These are phyloP conservation scores for Botryobasidium botryosum DNA, from an alignment of 768 basidiomycete species.

Conservation along the genomic window DNA sequence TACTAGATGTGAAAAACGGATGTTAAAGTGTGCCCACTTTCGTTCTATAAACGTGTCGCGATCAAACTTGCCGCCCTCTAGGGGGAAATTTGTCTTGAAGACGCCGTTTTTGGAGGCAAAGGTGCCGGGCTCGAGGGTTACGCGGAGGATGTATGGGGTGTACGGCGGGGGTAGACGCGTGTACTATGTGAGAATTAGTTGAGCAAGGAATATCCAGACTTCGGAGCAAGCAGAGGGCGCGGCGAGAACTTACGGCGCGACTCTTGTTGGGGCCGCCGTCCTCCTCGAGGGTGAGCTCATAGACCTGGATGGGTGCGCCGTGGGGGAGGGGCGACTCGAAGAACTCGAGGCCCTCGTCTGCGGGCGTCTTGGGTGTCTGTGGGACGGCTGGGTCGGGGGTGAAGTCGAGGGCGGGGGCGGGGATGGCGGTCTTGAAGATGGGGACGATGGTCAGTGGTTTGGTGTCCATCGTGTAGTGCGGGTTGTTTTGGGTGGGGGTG, in stretches of 20 bases:
- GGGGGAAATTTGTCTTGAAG: constrained; percentile 91
- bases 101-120: constrained; percentile 79
- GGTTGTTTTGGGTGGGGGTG: too few relatives aligned
- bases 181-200: constrained; percentile 38
- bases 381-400: background rate
- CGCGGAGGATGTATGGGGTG: constrained; percentile 75
- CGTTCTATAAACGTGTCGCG: constrained; percentile 59
- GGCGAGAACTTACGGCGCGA: constrained; percentile 43
- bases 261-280: constrained; percentile 85
- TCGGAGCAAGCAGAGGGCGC: constrained; percentile 8
- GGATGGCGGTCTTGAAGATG: too few relatives aligned
- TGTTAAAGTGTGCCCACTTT: constrained; percentile 33
- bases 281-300: constrained; percentile 68
- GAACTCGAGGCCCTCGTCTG: constrained; percentile 83
- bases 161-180: constrained; percentile 88
- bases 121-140: constrained; percentile 83
- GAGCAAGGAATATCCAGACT: constrained; percentile 7
- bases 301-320: constrained; percentile 60
- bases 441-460: too few relatives aligned
- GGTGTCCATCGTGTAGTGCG: too few relatives aligned
- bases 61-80: constrained; percentile 76
- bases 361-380: constrained; percentile 66
- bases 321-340: constrained; percentile 43
- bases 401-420: constrained; percentile 3
- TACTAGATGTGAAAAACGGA: background rate